Conservation (phyloP, 2,329 filamentous ascomycete species). For the Beauveria caledonica region DNA sequence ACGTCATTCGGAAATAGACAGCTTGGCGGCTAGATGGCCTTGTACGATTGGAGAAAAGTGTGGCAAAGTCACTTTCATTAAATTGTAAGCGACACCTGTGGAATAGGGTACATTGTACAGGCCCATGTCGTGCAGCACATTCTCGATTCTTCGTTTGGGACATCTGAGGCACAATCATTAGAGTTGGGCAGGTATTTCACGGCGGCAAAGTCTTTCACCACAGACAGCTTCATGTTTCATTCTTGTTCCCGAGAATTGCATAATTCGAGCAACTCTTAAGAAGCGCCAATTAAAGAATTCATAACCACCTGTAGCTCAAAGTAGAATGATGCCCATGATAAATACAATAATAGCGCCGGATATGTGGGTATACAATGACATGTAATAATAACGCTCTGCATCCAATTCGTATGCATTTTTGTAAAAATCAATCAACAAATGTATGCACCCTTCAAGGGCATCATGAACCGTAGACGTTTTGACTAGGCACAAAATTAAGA, state of each 20-base stretch:
- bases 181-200: too few relatives aligned
- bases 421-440: not conserved
- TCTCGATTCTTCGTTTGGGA: too few relatives aligned
- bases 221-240: not conserved
- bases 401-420: not conserved
- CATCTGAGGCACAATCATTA: too few relatives aligned
- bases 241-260: not conserved
- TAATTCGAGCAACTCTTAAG: not conserved
- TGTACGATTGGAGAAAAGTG: not conserved
- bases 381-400: not conserved
- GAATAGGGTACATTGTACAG: not conserved
- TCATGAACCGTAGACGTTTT: not conserved
- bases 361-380: not conserved
- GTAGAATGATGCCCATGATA: not conserved
- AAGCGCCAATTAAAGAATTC: not conserved
- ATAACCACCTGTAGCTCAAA: not conserved
- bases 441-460: not conserved
- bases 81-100: not conserved
- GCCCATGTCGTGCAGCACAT: not conserved
- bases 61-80: not conserved
- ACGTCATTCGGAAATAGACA: too few relatives aligned
- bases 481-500: slow-evolving; percentile 19
- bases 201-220: not conserved
- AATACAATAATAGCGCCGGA: not conserved
- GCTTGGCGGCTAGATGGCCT: too few relatives aligned